Evolutionary conservation across 1,139 yeast genomes (phyloP).

Genomic region (Ogataea hybrid): DNA sequence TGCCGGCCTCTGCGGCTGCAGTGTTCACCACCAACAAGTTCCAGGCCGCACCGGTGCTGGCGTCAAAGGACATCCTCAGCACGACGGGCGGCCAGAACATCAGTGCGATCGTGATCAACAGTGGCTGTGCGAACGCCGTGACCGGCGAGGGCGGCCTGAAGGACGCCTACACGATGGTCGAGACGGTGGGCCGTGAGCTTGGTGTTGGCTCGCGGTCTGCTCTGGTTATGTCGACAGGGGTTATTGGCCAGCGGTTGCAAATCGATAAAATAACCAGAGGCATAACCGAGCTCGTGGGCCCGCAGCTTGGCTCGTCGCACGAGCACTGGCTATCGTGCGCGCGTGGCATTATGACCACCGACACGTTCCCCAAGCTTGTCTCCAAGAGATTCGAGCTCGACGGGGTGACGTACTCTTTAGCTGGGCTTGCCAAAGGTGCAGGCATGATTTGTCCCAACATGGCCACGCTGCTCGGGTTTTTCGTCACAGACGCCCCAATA

Average conservation of each 20-base stretch:
- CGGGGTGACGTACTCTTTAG: constrained; percentile 65
- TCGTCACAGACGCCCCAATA: constrained; percentile 97
- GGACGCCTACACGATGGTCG: constrained; percentile 77
- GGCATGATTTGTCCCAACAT: constrained; percentile 99
- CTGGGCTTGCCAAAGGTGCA: constrained; percentile 96
- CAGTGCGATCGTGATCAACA: constrained; percentile 75
- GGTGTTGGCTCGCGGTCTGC: constrained; percentile 42
- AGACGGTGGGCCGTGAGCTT: constrained; percentile 53
- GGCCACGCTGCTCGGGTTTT: constrained; percentile 92
- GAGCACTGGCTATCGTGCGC: constrained; percentile 84
- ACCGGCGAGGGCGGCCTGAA: constrained; percentile 86
- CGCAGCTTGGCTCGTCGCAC: constrained; percentile 60
- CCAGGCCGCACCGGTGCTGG: constrained; percentile 94
- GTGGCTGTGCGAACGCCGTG: constrained; percentile 97
- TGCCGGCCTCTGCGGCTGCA: constrained; percentile 74
- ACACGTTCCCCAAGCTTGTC: constrained; percentile 90
- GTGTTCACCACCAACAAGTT: constrained; percentile 91
- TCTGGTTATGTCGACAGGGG: constrained; percentile 96
- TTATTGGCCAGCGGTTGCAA: constrained; percentile 86
- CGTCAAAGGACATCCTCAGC: constrained; percentile 63
- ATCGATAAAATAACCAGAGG: constrained; percentile 69
- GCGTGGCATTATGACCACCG: constrained; percentile 91
- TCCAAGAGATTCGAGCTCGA: constrained; percentile 56
- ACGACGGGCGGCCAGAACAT: constrained; percentile 56
- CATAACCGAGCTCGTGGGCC: constrained; percentile 52